Evolutionary conservation across 75 land plant genomes (phyloP), one percentile per base, ranked within the genome.

Genomic region (Picea glauca): DNA sequence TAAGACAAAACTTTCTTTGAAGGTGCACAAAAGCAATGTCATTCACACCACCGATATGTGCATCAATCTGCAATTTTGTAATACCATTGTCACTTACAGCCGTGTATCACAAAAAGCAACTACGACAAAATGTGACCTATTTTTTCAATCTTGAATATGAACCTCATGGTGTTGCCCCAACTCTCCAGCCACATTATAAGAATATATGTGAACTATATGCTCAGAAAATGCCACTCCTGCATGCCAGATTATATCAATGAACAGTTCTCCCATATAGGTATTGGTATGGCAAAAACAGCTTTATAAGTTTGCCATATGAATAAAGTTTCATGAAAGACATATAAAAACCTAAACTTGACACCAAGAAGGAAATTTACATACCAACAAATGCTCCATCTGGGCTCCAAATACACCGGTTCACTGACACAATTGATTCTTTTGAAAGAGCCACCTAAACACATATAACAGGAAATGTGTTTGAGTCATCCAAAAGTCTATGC

Each of bases 221-320:
- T 93, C 93, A 30, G 95, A 90, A 64, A 85, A 94, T 76, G 98
- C 98, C 80, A 94, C 96, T 75, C 98, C 98, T 93, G 83, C 35
- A 75, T 58, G 58, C 9, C 11, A 9, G 12, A 2, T 50, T 50
- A 50, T 50, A 50, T 50, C 56, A 50, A 9, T 40, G 3, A 50
- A 50, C 1, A 50, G 11, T 50, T 13, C 12, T 50, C 56, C 56
- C 11, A 2, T 50, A 50, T 50, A 50, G 56, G 0, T 12, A 50
- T 50, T 50, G 1, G 11, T 50, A 50, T 50, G 1, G 56, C 9
- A 9, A 50, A 9, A 50, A 50, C 11, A 1, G 11, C 12, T 50
- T 50, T 9, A 50, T 0, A 11, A 9, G 56, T 50, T 50, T 50
- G 9, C 11, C 56, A 50, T 50, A 9, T 50, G 56, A 50, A 9